Conservation (phyloP, 441 rosid species). For the Croton setiger region DNA sequence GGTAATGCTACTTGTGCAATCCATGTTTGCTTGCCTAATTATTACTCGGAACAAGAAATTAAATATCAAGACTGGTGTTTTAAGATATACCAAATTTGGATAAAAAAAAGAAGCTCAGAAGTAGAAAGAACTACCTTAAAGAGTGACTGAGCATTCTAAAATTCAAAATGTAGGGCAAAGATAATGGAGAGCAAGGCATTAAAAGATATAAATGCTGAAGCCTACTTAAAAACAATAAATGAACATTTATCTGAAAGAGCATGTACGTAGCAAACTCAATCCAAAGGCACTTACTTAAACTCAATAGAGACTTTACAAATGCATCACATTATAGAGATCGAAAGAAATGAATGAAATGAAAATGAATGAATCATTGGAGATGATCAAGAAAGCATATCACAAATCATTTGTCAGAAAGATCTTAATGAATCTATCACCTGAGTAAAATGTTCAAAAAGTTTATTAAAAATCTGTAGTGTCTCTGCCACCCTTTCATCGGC, state of each 20-base stretch:
- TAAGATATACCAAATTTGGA: background rate
- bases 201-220: background rate
- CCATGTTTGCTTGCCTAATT: background rate
- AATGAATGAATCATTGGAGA: background rate
- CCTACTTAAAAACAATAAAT: background rate
- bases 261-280: background rate
- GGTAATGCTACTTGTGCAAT: background rate
- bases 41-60: background rate
- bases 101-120: background rate
- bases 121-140: background rate
- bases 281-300: background rate
- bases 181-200: background rate
- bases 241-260: background rate
- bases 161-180: background rate
- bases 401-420: background rate
- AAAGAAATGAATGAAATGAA: background rate
- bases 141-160: background rate
- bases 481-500: slow-evolving; percentile 10
- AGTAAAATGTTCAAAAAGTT: slow-evolving; percentile 10
- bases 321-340: background rate
- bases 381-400: background rate
- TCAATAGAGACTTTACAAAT: background rate
- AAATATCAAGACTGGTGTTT: background rate
- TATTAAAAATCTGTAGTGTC: slow-evolving; percentile 8
- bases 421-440: slow-evolving; percentile 7